Evolutionary conservation across 83 land plant genomes (phyloP), one percentile per base, ranked within the genome.

Genomic region (Picea mariana): DNA sequence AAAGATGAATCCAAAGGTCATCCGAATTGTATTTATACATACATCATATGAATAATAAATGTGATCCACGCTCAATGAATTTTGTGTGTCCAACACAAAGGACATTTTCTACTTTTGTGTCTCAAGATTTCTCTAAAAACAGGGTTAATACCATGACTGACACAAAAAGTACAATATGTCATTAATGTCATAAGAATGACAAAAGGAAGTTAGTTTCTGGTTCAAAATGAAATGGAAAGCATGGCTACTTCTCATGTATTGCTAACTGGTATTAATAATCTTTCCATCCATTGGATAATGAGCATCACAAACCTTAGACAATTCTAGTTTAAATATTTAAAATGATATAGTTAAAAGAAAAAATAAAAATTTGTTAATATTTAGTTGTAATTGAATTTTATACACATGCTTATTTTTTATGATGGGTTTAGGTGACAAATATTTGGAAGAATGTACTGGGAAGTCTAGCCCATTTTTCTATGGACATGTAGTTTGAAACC

Each of bases 391-490:
- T 1, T 71, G 7, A 71, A 44, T 71, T 42, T 42, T 9, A 38
- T 40, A n/a, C 75, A 71, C 52, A 20, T 8, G 47, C 47, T 42
- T 21, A 12, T 82, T 40, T 18, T 6, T 81, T 49, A 4, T 42
- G 44, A 42, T 42, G 44, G 3, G 44, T 42, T 42, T 47, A 83
- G 13, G 49, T 55, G 1, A 94, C 52, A 85, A 79, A 58, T 75
- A 79, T 80, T 82, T 86, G 81, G 82, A 69, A 84, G 85, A 86
- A 27, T 91, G 93, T 52, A 80, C 93, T 27, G 86, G 82, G 61
- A 73, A 42, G 34, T 75, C 81, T 11, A 95, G 99, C 81, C 98
- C 97, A 55, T 88, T 87, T 82, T 96, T 97, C 62, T 89, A 88
- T 21, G 90, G 40, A 84, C 85, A 55, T 96, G 99, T 75, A 92